Evolutionary conservation across 345 rosid species (phyloP), one percentile per base, ranked within the genome.

Genomic region (Eutrema japonicum): DNA sequence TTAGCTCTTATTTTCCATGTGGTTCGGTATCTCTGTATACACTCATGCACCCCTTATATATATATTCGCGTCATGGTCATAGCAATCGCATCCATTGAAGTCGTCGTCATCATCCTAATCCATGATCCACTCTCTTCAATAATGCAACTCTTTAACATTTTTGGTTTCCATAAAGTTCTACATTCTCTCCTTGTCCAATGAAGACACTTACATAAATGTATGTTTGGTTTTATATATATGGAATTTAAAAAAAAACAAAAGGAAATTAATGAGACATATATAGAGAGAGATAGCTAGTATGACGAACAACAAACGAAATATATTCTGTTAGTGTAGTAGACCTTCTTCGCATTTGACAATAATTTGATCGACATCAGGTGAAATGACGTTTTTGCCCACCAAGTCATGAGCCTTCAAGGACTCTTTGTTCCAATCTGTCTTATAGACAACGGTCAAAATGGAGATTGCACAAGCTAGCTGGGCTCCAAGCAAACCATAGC

Each of bases 401-500:
- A 91, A 74, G 51, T 83, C 76, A 73, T 75, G 76, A 62, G 96
- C 98, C 73, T 87, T 91, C 7, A 73, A 67, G 14, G 88, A 82
- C 82, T 91, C 97, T 64, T 66, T 81, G 72, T 84, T 85, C 98
- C 98, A 94, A 71, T 91, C 92, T 6, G 96, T 94, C 42, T 66
- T 68, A 73, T 82, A 91, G 7, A 91, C 89, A 12, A 81, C 96
- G 14, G 80, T 67, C 60, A 88, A 74, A 32, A 91, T 82, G 1
- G 96, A 88, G 72, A 83, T 78, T 1, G 81, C 90, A 36, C 98
- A 94, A 8, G 87, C 85, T 30, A 89, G 32, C 77, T 91, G 98
- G 75, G 98, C 96, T 7, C 84, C 90, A 33, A 94, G 78, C 27
- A 94, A 87, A 36, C 98, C 97, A 63, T 88, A 94, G 48, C 96